Evolutionary conservation across 768 basidiomycete genomes (phyloP), one percentile per base, ranked within the genome.

Genomic region (Lentinula edodes): DNA sequence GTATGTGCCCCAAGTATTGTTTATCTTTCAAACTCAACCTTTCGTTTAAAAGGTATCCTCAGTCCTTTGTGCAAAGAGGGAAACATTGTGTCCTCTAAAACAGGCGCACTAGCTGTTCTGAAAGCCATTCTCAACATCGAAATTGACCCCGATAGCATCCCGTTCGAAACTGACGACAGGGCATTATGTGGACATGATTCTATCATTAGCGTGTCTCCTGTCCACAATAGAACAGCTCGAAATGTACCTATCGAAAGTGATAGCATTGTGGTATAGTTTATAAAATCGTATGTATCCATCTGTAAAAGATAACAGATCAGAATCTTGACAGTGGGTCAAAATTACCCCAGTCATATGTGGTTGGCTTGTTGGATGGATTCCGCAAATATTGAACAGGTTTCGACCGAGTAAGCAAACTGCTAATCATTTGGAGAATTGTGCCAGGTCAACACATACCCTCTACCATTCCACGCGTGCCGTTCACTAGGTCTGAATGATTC

Each of bases 1-100:
- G 94, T 91, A 64, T 60, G 78, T 70, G 61, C 10, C 28, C 8
- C 34, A 39, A 39, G 39, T 15, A 28, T 53, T 5, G 34, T 45
- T 32, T 32, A 46, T 38, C 15, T 18, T 16, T 16, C 7, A 8
- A 10, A 8, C 8, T 23, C 16, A 20, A 43, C 42, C 43, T 5
- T 41, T 16, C 42, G 6, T 54, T 52, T 3, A n/a, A 58, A 36
- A 93, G 92, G 91, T 67, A 81, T 91, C 15, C 78, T 84, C 62
- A 88, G 87, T 66, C 68, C 80, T 16, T 70, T 68, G 6, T 95
- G 93, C 73, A 85, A 75, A 68, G 87, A 91, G 70, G 80, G 80
- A 56, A 93, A 93, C 72, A 71, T 78, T n/a, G 84, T 93, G 3
- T 80, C 78, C 15, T 90, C 88, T 10, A 94, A 94, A 69, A 60